Evolutionary conservation across 805 yeast genomes (phyloP).

Genomic region (Spathaspora sp.): DNA sequence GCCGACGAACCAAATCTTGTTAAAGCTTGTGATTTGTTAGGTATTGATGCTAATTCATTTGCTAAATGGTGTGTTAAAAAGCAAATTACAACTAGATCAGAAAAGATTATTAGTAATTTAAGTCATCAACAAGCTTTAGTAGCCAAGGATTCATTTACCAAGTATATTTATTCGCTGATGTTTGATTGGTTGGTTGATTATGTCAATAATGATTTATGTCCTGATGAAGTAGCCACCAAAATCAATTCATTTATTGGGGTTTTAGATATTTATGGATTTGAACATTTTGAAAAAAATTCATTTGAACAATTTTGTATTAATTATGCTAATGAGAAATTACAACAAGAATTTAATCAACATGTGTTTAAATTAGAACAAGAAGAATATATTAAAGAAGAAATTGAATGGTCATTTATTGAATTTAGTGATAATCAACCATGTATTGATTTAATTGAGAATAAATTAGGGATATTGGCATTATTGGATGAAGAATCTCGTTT

Average conservation of each 20-base stretch:
- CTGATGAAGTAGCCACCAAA: constrained; percentile 58
- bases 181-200: constrained; percentile 93
- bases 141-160: constrained; percentile 95
- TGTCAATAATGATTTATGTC: constrained; percentile 78
- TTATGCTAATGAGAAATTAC: constrained; percentile 94
- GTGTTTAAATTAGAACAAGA: constrained; percentile 96
- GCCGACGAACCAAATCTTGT: constrained; percentile 84
- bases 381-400: constrained; percentile 86
- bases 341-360: constrained; percentile 96
- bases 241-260: constrained; percentile 86
- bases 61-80: constrained; percentile 92
- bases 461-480: constrained; percentile 80
- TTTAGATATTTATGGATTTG: constrained; percentile 95
- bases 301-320: constrained; percentile 97
- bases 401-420: constrained; percentile 95
- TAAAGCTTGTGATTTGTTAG: constrained; percentile 80
- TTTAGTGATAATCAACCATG: constrained; percentile 97
- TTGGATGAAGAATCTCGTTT: constrained; percentile 93
- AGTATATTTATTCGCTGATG: constrained; percentile 85
- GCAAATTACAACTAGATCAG: constrained; percentile 88
- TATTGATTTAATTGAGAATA: constrained; percentile 85
- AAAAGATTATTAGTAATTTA: constrained; percentile 82
- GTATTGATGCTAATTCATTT: constrained; percentile 67
- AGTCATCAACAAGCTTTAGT: constrained; percentile 81
- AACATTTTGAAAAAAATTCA: constrained; percentile 89